phyloP scores from a whole-genome alignment of 805 yeast genomes.

The Candida broadrunensis region DNA sequence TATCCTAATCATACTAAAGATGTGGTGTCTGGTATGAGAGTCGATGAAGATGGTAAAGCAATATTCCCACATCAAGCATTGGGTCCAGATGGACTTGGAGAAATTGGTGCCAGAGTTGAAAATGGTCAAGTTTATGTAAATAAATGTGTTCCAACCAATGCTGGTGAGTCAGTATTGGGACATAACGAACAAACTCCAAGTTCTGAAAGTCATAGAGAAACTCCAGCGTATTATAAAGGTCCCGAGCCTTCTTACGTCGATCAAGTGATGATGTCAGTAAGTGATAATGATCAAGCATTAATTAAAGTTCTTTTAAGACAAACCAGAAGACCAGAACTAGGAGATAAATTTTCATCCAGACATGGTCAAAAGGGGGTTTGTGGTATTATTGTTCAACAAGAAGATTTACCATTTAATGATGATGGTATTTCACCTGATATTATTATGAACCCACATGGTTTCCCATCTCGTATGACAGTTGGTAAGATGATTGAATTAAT shows the following conservation, averaged over 20 bases:
- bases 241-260: slow-evolving; percentile 96
- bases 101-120: slow-evolving; percentile 86
- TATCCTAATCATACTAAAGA: slow-evolving; percentile 94
- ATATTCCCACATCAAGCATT: slow-evolving; percentile 81
- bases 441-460: slow-evolving; percentile 98
- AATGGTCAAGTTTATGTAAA: slow-evolving; percentile 94
- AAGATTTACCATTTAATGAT: slow-evolving; percentile 94
- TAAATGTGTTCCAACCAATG: slow-evolving; percentile 87
- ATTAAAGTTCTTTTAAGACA: slow-evolving; percentile 91
- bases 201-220: slow-evolving; percentile 72
- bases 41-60: slow-evolving; percentile 75
- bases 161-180: slow-evolving; percentile 61
- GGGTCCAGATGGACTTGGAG: slow-evolving; percentile 96
- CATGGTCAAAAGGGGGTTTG: slow-evolving; percentile 99
- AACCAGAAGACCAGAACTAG: slow-evolving; percentile 95
- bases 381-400: slow-evolving; percentile 96
- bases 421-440: slow-evolving; percentile 92
- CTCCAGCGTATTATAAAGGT: slow-evolving; percentile 88
- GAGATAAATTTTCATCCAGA: slow-evolving; percentile 95
- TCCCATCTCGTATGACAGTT: slow-evolving; percentile 99
- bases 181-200: slow-evolving; percentile 27
- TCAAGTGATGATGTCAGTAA: slow-evolving; percentile 95
- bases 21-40: slow-evolving; percentile 87
- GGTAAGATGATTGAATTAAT: slow-evolving; percentile 97
- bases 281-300: slow-evolving; percentile 92